These are phyloP conservation scores for Clohesyomyces aquaticus DNA, from an alignment of 495 filamentous ascomycete species.

Conservation along the genomic window DNA sequence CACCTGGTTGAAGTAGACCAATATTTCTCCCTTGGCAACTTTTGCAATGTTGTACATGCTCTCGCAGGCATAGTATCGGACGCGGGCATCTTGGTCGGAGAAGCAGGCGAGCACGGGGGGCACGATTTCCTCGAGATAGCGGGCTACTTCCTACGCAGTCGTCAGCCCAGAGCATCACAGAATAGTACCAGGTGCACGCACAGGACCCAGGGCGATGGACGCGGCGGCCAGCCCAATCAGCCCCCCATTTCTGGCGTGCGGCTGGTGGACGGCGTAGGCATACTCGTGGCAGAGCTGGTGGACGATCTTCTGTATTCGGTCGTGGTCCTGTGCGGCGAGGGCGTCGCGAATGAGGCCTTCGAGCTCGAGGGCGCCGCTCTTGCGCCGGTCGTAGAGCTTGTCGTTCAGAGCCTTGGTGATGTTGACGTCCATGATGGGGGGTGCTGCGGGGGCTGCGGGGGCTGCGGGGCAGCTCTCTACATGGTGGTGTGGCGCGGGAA, in stretches of 20 bases:
- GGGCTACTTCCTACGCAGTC: conserved; percentile 70
- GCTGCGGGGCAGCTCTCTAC: conserved; percentile 31
- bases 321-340: conserved; percentile 72
- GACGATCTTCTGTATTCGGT: conserved; percentile 80
- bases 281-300: conserved; percentile 97
- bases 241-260: conserved; percentile 94
- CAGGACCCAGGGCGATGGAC: conserved; percentile 84
- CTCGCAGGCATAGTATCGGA: conserved; percentile 98
- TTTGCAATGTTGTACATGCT: conserved; percentile 99
- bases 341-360: conserved; percentile 90
- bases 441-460: no score
- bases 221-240: conserved; percentile 95
- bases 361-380: conserved; percentile 95
- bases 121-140: conserved; percentile 89
- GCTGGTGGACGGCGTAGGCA: conserved; percentile 96
- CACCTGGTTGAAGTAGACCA: conserved; percentile 96
- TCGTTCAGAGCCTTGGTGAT: conserved; percentile 92
- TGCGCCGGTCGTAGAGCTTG: conserved; percentile 97
- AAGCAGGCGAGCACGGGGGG: conserved; percentile 99
- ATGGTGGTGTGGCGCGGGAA: conserved; percentile 17
- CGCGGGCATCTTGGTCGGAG: conserved; percentile 94
- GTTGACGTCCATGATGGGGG: conserved; percentile 76
- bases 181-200: conserved; percentile 27
- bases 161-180: conserved; percentile 12
- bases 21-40: conserved; percentile 95